Conservation (phyloP, 495 filamentous ascomycete species). For the Xylaria grammica region DNA sequence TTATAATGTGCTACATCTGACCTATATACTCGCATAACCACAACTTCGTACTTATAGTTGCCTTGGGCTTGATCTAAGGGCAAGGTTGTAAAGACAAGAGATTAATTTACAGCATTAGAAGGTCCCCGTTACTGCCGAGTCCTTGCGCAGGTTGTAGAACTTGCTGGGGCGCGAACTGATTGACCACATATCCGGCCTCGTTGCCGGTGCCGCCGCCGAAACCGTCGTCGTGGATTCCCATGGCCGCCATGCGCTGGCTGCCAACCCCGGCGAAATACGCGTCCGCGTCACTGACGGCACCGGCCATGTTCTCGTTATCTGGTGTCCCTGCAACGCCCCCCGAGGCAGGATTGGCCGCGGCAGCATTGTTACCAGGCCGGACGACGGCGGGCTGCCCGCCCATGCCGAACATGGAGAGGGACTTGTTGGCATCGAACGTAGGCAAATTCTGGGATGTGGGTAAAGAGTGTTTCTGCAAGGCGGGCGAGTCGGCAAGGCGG, state of each 20-base stretch:
- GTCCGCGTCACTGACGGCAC: slow-evolving; percentile 82
- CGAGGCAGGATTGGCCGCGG: slow-evolving; percentile 25
- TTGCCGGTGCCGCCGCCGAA: slow-evolving; percentile 53
- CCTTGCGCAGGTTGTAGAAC: slow-evolving; percentile 60
- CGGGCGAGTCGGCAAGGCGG: slow-evolving; percentile 77
- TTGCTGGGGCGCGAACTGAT: slow-evolving; percentile 67
- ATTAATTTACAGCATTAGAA: slow-evolving; percentile 53
- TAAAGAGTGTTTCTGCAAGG: slow-evolving; percentile 72
- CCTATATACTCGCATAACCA: background rate
- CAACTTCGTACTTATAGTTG: background rate
- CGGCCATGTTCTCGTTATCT: slow-evolving; percentile 55
- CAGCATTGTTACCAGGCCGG: slow-evolving; percentile 23
- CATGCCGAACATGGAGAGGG: slow-evolving; percentile 56
- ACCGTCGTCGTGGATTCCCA: slow-evolving; percentile 61
- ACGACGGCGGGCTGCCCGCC: slow-evolving; percentile 53
- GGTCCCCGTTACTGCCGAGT: slow-evolving; percentile 59
- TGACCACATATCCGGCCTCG: slow-evolving; percentile 66
- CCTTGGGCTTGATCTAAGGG: background rate
- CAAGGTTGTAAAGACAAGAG: background rate
- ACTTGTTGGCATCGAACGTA: slow-evolving; percentile 56
- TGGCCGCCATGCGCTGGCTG: slow-evolving; percentile 70
- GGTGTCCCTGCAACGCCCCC: slow-evolving; percentile 34
- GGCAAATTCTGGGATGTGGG: slow-evolving; percentile 52
- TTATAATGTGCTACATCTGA: slow-evolving; percentile 1
- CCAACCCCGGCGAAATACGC: slow-evolving; percentile 80